phyloP scores from a whole-genome alignment of 371 early-diverging fungal genomes.

The Umbelopsis sp. region DNA sequence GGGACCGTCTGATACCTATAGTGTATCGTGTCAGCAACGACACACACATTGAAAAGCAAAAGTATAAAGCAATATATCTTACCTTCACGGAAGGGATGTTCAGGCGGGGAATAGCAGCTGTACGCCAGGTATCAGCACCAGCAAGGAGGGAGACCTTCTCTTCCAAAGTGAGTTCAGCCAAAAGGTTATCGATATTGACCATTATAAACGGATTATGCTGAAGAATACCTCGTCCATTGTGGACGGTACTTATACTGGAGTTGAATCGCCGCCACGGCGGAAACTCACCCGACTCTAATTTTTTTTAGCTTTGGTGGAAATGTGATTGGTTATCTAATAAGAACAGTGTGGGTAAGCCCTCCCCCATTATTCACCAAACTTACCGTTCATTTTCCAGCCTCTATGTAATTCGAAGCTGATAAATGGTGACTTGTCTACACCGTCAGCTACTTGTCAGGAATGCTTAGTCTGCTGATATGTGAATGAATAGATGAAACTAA shows the following conservation, averaged over 20 bases:
- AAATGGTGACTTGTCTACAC: too few species aligned
- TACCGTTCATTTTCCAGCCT: too few species aligned
- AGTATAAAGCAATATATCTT: too few species aligned
- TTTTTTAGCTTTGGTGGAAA: not conserved
- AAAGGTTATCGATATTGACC: constrained; percentile 15
- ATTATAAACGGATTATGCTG: not conserved
- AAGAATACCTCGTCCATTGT: not conserved
- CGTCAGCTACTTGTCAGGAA: not conserved
- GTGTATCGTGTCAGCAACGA: not conserved
- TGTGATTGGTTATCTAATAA: not conserved
- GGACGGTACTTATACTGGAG: not conserved
- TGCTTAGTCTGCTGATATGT: not conserved
- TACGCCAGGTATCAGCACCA: constrained; percentile 15
- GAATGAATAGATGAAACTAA: not conserved
- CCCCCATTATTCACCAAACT: too few species aligned
- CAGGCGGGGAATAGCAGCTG: constrained; percentile 13
- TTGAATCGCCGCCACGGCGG: not conserved
- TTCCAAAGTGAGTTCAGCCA: constrained; percentile 16
- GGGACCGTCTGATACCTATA: constrained; percentile 6
- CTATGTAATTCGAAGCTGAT: too few species aligned
- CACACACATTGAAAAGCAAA: too few species aligned
- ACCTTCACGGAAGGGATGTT: constrained; percentile 17
- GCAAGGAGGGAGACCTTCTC: constrained; percentile 17
- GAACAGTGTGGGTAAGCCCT: too few species aligned
- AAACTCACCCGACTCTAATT: not conserved